Conservation (phyloP, 1,284 basidiomycete genomes). For the Ganoderma lingzhi region DNA sequence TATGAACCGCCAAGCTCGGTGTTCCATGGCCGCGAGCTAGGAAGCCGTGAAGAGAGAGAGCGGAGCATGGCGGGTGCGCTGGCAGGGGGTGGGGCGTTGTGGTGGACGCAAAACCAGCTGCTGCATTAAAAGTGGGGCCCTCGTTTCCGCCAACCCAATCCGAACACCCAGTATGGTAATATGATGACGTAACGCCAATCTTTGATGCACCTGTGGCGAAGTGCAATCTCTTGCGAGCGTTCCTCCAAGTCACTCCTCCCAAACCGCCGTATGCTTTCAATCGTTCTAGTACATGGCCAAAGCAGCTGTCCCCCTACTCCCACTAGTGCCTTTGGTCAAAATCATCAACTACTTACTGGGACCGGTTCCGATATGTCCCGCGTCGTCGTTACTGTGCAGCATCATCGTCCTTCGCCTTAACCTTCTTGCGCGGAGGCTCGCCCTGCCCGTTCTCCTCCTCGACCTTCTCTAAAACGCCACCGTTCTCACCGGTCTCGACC, state of each 20-base stretch:
- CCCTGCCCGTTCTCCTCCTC: conserved; percentile 12
- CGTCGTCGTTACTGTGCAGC: background rate
- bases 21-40: conserved; percentile 4
- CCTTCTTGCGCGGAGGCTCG: conserved; percentile 37
- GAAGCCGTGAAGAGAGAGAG: conserved; percentile 22
- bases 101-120: conserved; percentile 5
- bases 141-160: background rate
- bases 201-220: background rate
- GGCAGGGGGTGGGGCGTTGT: conserved; percentile 9
- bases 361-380: conserved; percentile 1
- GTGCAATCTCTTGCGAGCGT: background rate
- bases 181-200: background rate
- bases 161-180: background rate
- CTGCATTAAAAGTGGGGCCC: background rate
- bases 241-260: background rate
- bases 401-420: conserved; percentile 35
- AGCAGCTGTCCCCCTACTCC: background rate
- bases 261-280: background rate
- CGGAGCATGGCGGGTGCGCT: conserved; percentile 24
- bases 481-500: background rate
- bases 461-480: conserved; percentile 8
- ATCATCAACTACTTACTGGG: background rate
- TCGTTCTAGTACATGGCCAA: background rate
- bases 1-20: conserved; percentile 8
- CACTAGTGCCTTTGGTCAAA: background rate